phyloP scores from a whole-genome alignment of 2,329 filamentous ascomycete genomes.

The Plenodomus biglobosus region DNA sequence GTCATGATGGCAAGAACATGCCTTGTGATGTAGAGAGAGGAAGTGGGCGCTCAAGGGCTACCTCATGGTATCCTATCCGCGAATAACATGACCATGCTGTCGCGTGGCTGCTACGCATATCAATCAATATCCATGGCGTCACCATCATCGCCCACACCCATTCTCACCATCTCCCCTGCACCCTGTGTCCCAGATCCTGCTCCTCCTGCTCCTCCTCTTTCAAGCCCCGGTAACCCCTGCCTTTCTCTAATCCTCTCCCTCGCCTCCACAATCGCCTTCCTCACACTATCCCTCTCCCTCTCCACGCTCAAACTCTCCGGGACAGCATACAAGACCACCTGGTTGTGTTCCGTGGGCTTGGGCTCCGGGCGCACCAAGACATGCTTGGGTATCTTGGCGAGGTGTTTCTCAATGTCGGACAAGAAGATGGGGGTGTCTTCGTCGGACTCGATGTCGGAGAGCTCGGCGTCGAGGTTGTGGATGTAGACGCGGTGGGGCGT shows the following conservation, averaged over 20 bases:
- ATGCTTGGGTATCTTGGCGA: constrained; percentile 69
- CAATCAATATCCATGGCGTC: constrained; percentile 70
- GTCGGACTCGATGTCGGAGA: constrained; percentile 67
- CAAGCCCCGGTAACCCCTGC: constrained; percentile 46
- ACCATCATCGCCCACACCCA: constrained; percentile 43
- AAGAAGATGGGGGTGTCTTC: constrained; percentile 73
- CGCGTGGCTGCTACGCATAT: neutral
- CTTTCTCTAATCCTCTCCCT: constrained; percentile 66
- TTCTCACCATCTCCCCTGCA: neutral
- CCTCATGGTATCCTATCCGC: too few species aligned
- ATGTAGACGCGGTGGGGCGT: constrained; percentile 87
- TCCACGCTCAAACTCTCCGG: constrained; percentile 76
- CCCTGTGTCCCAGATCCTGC: constrained; percentile 13
- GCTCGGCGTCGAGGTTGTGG: constrained; percentile 83
- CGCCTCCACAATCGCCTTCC: constrained; percentile 81
- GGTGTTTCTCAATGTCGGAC: constrained; percentile 80
- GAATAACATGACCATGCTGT: too few species aligned
- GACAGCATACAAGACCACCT: constrained; percentile 80
- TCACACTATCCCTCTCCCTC: constrained; percentile 69
- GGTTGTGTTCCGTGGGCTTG: constrained; percentile 54
- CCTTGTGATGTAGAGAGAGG: too few species aligned
- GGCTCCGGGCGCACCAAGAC: constrained; percentile 58
- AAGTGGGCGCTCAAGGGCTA: too few species aligned
- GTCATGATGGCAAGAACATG: too few species aligned
- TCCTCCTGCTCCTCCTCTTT: constrained; percentile 41